A percentile compares a stretch with the other conserved stretches of the same genome.
These are phyloP conservation scores for Melaleuca alternifolia DNA, from an alignment of 345 rosid genomes.

Conservation along the genomic window DNA sequence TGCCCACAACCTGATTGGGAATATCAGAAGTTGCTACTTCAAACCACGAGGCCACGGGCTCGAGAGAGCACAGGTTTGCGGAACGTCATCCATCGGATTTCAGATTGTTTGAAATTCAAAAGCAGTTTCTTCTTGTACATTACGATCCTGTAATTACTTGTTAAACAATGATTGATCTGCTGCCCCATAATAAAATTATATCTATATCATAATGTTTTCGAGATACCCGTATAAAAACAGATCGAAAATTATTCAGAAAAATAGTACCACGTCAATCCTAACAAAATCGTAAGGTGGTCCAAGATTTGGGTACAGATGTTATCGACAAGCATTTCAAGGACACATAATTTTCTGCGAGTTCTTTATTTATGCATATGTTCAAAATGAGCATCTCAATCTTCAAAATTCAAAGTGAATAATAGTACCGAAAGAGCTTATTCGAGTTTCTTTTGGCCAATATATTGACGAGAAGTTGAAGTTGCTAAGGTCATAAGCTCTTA, in stretches of 20 bases:
- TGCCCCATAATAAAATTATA: neutral
- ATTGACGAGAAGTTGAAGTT: neutral
- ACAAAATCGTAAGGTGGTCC: fast-evolving
- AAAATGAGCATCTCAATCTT: neutral
- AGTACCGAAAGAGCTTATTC: neutral
- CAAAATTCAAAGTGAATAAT: neutral
- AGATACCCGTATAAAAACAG: neutral
- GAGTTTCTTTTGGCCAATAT: neutral
- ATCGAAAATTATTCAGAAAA: neutral
- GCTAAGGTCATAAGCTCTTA: neutral
- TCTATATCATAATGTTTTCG: neutral
- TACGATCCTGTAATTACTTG: neutral
- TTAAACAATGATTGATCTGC: neutral
- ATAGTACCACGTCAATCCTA: neutral
- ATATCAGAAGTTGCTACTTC: neutral
- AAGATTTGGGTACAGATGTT: neutral
- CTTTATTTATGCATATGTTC: neutral
- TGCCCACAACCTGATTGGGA: neutral
- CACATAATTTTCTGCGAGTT: neutral
- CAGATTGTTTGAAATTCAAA: neutral
- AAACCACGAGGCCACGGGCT: neutral
- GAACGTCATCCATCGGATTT: neutral
- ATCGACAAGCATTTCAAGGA: neutral
- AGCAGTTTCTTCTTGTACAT: neutral
- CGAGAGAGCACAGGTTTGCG: neutral